phyloP scores from a whole-genome alignment of 2,329 filamentous ascomycete genomes.

The Talaromyces sp. region DNA sequence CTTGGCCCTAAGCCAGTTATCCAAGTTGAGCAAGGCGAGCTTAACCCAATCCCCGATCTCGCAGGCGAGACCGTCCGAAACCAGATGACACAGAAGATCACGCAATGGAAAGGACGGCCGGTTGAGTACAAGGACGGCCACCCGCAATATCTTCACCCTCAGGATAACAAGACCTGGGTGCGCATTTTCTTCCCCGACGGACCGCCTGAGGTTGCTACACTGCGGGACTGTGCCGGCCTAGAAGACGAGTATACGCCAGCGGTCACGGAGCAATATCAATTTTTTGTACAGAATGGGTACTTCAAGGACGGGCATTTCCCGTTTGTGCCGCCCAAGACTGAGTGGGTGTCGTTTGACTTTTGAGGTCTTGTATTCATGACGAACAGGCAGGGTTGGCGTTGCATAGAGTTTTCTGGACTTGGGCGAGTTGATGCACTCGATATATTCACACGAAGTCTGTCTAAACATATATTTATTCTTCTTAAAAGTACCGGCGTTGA shows the following conservation, averaged over 20 bases:
- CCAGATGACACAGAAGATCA: slow-evolving; percentile 37
- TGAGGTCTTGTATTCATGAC: slow-evolving; percentile 31
- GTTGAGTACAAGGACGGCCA: slow-evolving; percentile 53
- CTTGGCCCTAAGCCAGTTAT: slow-evolving; percentile 24
- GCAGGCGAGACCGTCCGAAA: slow-evolving; percentile 32
- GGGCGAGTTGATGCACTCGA: neutral
- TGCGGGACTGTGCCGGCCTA: slow-evolving; percentile 48
- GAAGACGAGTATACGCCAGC: slow-evolving; percentile 46
- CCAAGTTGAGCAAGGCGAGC: slow-evolving; percentile 21
- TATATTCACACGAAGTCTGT: neutral
- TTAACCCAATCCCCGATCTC: slow-evolving; percentile 32
- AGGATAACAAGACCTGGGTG: slow-evolving; percentile 52
- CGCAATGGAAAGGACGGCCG: slow-evolving; percentile 58
- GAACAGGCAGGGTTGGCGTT: neutral
- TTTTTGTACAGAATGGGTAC: slow-evolving; percentile 58
- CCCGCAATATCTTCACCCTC: slow-evolving; percentile 47
- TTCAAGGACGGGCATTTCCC: slow-evolving; percentile 72
- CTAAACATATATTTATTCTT: neutral
- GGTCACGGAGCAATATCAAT: slow-evolving; percentile 57
- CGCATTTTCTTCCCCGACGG: slow-evolving; percentile 72
- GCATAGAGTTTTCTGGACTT: neutral
- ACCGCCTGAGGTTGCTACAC: slow-evolving; percentile 48
- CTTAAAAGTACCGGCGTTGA: neutral
- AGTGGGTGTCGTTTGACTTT: slow-evolving; percentile 71
- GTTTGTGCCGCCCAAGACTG: slow-evolving; percentile 68